A percentile compares a stretch with the other conserved stretches of the same genome.
phyloP scores from a whole-genome alignment of 192 early-diverging fungal species.

The Backusella tarrabulga region DNA sequence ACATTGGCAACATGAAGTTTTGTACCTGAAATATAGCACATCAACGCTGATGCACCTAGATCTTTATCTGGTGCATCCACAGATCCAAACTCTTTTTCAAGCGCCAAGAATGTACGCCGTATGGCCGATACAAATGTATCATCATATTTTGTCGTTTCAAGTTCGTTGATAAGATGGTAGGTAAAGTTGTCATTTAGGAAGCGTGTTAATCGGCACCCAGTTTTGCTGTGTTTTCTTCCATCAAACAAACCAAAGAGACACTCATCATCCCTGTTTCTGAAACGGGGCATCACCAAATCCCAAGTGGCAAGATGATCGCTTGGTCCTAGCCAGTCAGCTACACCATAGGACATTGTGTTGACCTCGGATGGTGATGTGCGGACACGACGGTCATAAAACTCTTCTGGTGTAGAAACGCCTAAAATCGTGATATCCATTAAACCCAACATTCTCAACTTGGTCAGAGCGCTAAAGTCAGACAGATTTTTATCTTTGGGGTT shows the following conservation, averaged over 20 bases:
- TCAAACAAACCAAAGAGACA: conserved; percentile 89
- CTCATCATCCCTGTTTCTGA: conserved; percentile 82
- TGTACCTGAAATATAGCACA: conserved; percentile 75
- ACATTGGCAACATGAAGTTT: conserved; percentile 84
- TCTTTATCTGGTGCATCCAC: conserved; percentile 14
- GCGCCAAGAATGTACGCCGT: conserved; percentile 76
- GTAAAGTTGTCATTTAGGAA: conserved; percentile 74
- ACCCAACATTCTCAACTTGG: conserved; percentile 75
- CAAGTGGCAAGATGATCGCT: conserved; percentile 73
- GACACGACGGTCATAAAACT: conserved; percentile 75
- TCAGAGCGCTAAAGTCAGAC: conserved; percentile 76
- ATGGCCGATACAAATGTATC: conserved; percentile 65
- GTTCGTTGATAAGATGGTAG: conserved; percentile 68
- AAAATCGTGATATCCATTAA: conserved; percentile 88
- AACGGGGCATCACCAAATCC: conserved; percentile 85
- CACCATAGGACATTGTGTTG: conserved; percentile 81
- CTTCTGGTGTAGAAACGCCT: conserved; percentile 71
- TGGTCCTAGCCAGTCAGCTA: conserved; percentile 77
- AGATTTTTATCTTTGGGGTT: conserved; percentile 48
- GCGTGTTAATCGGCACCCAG: conserved; percentile 50
- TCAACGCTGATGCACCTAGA: conserved; percentile 70
- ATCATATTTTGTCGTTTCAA: conserved; percentile 63
- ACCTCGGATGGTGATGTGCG: conserved; percentile 81
- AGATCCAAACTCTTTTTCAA: conserved; percentile 77
- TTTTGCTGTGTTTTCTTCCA: conserved; percentile 52